Conservation (phyloP, 495 filamentous ascomycete species). For the Pyronema domesticum region DNA sequence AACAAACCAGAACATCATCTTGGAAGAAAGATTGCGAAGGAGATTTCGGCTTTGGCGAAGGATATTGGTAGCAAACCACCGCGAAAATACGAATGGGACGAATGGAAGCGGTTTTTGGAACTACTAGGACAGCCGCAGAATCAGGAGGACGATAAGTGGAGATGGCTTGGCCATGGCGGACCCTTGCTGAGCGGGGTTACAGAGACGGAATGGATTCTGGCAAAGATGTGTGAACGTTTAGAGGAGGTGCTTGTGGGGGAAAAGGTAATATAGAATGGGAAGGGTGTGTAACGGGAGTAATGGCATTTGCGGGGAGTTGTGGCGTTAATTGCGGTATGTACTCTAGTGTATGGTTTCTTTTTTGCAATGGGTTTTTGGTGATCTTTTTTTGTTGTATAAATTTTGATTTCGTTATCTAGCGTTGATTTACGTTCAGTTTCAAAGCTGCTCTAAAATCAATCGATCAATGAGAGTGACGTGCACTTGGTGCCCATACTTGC, state of each 20-base stretch:
- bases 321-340: background rate
- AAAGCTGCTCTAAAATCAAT: too few relatives aligned
- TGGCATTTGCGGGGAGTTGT: background rate
- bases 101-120: slow-evolving; percentile 67
- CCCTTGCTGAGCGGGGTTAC: slow-evolving; percentile 55
- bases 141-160: slow-evolving; percentile 37
- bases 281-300: background rate
- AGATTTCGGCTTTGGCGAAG: slow-evolving; percentile 47
- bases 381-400: too few relatives aligned
- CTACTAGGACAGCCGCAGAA: slow-evolving; percentile 35
- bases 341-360: too few relatives aligned
- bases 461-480: too few relatives aligned
- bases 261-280: background rate
- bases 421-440: too few relatives aligned
- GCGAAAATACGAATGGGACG: slow-evolving; percentile 55
- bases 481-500: too few relatives aligned
- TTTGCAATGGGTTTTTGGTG: too few relatives aligned
- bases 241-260: slow-evolving; percentile 24
- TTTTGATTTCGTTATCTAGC: too few relatives aligned
- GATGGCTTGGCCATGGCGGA: slow-evolving; percentile 55
- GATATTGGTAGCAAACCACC: slow-evolving; percentile 42
- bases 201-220: slow-evolving; percentile 70
- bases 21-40: slow-evolving; percentile 27
- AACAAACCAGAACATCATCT: slow-evolving; percentile 18
- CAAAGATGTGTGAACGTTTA: slow-evolving; percentile 39